phyloP scores from a whole-genome alignment of 495 filamentous ascomycete species.

The Xylaria scruposa region DNA sequence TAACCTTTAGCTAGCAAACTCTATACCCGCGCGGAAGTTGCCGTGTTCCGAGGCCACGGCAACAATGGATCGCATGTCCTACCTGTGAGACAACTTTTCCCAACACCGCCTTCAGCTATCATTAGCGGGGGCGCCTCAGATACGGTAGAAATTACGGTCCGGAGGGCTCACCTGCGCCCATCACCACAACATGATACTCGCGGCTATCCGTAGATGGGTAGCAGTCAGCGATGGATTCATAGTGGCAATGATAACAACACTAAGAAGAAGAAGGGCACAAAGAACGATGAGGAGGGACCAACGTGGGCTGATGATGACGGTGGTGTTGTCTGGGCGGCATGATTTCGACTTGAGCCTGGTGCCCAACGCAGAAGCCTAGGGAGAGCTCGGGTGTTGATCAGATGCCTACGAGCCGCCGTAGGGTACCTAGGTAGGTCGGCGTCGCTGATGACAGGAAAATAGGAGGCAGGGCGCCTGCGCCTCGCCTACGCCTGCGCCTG shows the following conservation, averaged over 20 bases:
- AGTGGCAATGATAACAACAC: background rate
- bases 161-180: conserved; percentile 75
- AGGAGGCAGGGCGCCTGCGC: conserved; percentile 26
- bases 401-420: background rate
- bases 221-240: conserved; percentile 30
- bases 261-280: background rate
- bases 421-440: background rate
- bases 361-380: background rate
- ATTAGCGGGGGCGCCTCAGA: conserved; percentile 34
- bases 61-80: conserved; percentile 41
- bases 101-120: conserved; percentile 78
- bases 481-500: conserved; percentile 11
- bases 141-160: conserved; percentile 5
- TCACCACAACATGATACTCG: conserved; percentile 91
- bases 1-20: conserved; percentile 33
- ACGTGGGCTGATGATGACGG: conserved; percentile 35
- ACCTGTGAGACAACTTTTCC: conserved; percentile 98
- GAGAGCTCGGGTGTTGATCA: background rate
- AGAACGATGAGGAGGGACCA: conserved; percentile 25
- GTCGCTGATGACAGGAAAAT: conserved; percentile 33
- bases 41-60: conserved; percentile 12
- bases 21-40: background rate
- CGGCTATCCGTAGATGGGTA: conserved; percentile 53
- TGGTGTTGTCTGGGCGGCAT: conserved; percentile 37
- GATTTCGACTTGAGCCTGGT: conserved; percentile 28